Base-by-base conservation (phyloP, 2,329 filamentous ascomycete species). In the Pestalotiopsis sp. region DNA sequence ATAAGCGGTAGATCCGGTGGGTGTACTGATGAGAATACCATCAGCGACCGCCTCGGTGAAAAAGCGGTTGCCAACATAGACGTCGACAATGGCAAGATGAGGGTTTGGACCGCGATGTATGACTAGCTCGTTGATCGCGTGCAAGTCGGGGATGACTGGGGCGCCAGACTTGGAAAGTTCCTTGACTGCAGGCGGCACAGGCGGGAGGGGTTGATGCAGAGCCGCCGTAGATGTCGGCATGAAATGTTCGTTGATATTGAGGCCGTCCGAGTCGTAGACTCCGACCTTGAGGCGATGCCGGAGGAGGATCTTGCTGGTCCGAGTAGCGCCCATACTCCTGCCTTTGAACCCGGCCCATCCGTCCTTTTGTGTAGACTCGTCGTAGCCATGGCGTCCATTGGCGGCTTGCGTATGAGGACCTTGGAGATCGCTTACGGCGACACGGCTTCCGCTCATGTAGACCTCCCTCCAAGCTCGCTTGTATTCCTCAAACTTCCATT, bases 401-500 rank as follows among this genome's bases (percentile, higher is more conserved):
- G 83, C 74, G 65, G 79, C 77, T 65, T 82, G 81, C 0, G 83
- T 84, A 71, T 80, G 82, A 9, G 77, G 81, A 25, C 72, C 81
- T 36, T 79, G 80, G 25, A 81, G 76, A 66, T 83, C 85, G 71
- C 82, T 84, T 72, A 81, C 81, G 2, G 83, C 78, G 9, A 88
- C 86, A 59, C 83, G 81, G 71, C 86, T 88, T 2, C 88, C 88
- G 74, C 87, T 89, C 92, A 97, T 97, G 82, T 97, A 98, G 66
- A 96, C 94, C 78, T 98, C 94, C 63, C 94, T 86, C 83, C 97
- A 97, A 0, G 96, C 96, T 63, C 93, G 88, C 81, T 97, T 97
- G 82, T 97, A 94, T 75, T 98, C 95, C 6, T 86, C 86, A 78
- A 98, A 98, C 75, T 96, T 97, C 95, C 95, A 99, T 81, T 98